Evolutionary conservation across 1,284 basidiomycete genomes (phyloP).

Genomic region (Cutaneotrichosporon mucoides): DNA sequence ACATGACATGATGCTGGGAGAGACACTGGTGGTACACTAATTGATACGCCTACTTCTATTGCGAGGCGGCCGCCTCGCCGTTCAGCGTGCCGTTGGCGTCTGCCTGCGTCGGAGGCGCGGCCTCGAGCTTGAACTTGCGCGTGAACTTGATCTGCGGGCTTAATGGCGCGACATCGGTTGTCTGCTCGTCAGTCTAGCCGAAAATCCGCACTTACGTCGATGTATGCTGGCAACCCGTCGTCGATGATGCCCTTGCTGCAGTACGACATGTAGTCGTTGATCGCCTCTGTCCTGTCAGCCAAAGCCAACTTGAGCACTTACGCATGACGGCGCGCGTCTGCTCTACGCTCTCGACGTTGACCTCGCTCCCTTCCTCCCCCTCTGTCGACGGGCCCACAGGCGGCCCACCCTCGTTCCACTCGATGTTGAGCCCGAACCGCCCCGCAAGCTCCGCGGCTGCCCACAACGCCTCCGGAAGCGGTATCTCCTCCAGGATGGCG

Average conservation of each 20-base stretch:
- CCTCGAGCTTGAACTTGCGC: conserved; percentile 9
- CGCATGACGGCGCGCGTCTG: too few species aligned
- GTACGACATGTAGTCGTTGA: conserved; percentile 11
- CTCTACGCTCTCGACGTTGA: too few species aligned
- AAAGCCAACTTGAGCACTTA: too few species aligned
- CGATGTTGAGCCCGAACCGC: conserved; percentile 29
- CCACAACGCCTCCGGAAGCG: conserved; percentile 17
- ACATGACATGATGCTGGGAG: conserved; percentile 6
- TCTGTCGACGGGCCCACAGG: too few species aligned
- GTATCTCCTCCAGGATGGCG: conserved; percentile 21
- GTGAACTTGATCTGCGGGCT: neutral
- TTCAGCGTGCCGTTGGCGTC: neutral
- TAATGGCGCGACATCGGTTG: neutral
- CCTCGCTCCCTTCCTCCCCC: too few species aligned
- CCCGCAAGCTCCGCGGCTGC: conserved; percentile 26
- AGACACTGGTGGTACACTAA: neutral
- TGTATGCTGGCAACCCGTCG: conserved; percentile 1
- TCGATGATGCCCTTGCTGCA: conserved; percentile 18
- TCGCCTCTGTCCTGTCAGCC: conserved; percentile 11
- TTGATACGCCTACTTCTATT: too few species aligned
- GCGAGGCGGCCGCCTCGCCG: neutral
- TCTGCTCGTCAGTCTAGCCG: neutral
- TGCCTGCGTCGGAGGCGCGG: neutral
- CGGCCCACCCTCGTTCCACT: neutral
- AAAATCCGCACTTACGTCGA: neutral